Conservation (phyloP, 805 yeast genomes). For the Ogataea trehaloabstinens region DNA sequence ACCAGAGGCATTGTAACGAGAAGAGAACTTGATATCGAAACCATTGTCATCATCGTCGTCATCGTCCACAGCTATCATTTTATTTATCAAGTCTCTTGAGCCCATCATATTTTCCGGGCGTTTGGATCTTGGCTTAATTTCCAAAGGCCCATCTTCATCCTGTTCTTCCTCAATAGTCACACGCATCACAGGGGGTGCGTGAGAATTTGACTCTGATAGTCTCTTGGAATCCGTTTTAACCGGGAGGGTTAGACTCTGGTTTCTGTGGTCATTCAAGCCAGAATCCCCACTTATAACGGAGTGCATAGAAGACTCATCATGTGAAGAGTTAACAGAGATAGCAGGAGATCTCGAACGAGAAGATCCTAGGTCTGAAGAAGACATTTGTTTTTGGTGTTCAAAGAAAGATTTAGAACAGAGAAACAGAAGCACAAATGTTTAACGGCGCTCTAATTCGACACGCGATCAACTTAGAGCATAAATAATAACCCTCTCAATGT, state of each 20-base stretch:
- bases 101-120: slow-evolving; percentile 21
- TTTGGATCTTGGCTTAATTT: slow-evolving; percentile 8
- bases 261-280: slow-evolving; percentile 34
- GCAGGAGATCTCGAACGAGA: slow-evolving; percentile 27
- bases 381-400: slow-evolving; percentile 19
- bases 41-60: slow-evolving; percentile 28
- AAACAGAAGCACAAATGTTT: too few species aligned
- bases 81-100: slow-evolving; percentile 30
- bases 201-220: slow-evolving; percentile 4
- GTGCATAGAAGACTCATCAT: slow-evolving; percentile 31
- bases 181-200: neutral
- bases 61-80: slow-evolving; percentile 29
- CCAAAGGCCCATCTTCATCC: slow-evolving; percentile 1
- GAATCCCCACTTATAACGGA: slow-evolving; percentile 37
- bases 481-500: too few species aligned
- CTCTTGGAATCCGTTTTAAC: slow-evolving; percentile 28
- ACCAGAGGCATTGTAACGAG: slow-evolving; percentile 11
- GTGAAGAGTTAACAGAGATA: slow-evolving; percentile 28
- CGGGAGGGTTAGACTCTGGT: slow-evolving; percentile 33
- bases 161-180: slow-evolving; percentile 11
- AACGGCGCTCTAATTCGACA: too few species aligned
- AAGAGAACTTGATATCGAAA: slow-evolving; percentile 24
- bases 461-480: too few species aligned
- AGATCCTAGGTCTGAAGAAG: slow-evolving; percentile 18
- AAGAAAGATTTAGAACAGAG: too few species aligned